Evolutionary conservation across 176 grass and related monocot species (phyloP).

Genomic region (Otatea glauca): DNA sequence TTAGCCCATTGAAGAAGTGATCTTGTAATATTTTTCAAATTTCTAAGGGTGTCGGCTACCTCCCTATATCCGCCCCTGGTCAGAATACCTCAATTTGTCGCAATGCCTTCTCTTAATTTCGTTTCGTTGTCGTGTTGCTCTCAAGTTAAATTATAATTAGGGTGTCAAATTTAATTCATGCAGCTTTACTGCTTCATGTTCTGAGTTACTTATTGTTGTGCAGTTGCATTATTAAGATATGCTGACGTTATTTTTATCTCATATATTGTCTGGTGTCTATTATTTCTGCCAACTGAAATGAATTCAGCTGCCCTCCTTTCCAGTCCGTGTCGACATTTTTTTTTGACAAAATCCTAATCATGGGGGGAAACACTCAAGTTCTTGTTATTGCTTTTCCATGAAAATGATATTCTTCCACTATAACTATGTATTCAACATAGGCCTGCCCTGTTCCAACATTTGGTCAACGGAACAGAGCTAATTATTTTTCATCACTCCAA

Average conservation of each 20-base stretch:
- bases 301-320: neutral
- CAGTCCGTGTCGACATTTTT: neutral
- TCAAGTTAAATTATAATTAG: neutral
- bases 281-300: neutral
- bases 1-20: too few species aligned
- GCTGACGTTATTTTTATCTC: too few species aligned
- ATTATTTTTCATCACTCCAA: neutral
- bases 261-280: too few species aligned
- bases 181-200: neutral
- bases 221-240: too few species aligned
- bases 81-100: neutral
- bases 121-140: neutral
- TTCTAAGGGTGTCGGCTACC: too few species aligned
- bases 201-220: neutral
- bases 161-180: neutral
- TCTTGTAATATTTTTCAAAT: too few species aligned
- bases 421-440: conserved; percentile 57
- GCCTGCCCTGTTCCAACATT: conserved; percentile 49
- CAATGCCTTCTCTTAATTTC: neutral
- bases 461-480: neutral
- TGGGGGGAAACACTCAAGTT: conserved; percentile 49
- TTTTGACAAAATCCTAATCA: neutral
- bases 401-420: conserved; percentile 53
- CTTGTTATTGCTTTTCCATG: conserved; percentile 57
- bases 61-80: too few species aligned